A percentile compares a stretch with the other conserved stretches of the same genome.
phyloP scores from a whole-genome alignment of 2,329 filamentous ascomycete species.

The Atkinsonella hypoxylon region DNA sequence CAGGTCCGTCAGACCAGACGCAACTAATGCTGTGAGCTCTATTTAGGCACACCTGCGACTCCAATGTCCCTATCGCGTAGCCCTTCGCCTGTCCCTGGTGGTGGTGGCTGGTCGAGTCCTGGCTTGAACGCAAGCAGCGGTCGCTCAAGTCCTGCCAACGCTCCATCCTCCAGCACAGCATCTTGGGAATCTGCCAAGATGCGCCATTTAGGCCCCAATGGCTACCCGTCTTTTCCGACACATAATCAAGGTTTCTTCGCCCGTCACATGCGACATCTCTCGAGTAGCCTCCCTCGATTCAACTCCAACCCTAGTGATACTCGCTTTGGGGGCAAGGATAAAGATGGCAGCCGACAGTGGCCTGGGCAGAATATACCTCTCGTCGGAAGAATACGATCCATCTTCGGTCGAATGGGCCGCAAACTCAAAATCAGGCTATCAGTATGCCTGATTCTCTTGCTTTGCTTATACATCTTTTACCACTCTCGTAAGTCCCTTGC shows the following conservation, averaged over 20 bases:
- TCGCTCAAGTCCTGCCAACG: constrained; percentile 51
- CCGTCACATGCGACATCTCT: constrained; percentile 70
- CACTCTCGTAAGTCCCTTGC: constrained; percentile 51
- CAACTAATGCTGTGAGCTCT: constrained; percentile 2
- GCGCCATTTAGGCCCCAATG: constrained; percentile 59
- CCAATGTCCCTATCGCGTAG: constrained; percentile 79
- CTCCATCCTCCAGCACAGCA: constrained; percentile 42
- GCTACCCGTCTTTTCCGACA: constrained; percentile 68
- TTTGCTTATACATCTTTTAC: constrained; percentile 55
- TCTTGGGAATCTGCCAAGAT: constrained; percentile 78
- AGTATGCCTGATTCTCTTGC: constrained; percentile 45
- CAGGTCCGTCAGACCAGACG: constrained; percentile 9
- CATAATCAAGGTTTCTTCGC: constrained; percentile 80
- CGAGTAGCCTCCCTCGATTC: constrained; percentile 66
- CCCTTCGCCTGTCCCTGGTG: constrained; percentile 71
- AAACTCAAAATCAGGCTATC: constrained; percentile 53
- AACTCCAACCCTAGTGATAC: constrained; percentile 31
- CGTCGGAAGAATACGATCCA: constrained; percentile 33
- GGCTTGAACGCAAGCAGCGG: constrained; percentile 64
- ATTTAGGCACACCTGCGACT: constrained; percentile 39
- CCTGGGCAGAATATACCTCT: constrained; percentile 31
- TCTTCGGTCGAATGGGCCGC: constrained; percentile 43
- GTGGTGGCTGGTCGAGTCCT: constrained; percentile 81
- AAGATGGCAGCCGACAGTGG: constrained; percentile 47
- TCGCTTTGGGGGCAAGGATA: constrained; percentile 67